These are phyloP conservation scores for Plasmodium knowlesi DNA, from an alignment of 169 alveolate genomes.

Conservation along the genomic window DNA sequence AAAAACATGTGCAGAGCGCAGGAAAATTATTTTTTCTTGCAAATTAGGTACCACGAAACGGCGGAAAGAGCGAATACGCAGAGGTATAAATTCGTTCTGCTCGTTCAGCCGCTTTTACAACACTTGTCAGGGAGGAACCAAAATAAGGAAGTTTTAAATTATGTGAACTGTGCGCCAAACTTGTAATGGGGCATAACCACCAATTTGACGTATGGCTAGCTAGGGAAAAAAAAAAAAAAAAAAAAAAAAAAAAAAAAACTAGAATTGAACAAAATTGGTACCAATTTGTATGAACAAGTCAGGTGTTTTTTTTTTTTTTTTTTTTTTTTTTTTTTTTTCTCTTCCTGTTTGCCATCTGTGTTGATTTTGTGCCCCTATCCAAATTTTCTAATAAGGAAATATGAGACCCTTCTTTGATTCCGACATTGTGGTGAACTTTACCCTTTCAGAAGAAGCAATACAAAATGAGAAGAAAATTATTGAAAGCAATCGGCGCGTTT, in stretches of 20 bases:
- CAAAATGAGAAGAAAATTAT: conserved; percentile 42
- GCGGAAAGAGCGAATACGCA: not conserved
- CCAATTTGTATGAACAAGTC: not conserved
- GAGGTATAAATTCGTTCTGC: not conserved
- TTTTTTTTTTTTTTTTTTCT: conserved; percentile 8
- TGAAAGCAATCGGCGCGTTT: conserved; percentile 49
- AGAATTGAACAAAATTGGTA: not conserved
- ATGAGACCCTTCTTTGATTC: conserved; percentile 74
- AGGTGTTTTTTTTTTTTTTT: conserved; percentile 18
- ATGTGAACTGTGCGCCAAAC: not conserved
- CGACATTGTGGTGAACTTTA: conserved; percentile 67
- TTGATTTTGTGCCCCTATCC: not conserved
- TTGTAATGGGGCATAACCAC: not conserved
- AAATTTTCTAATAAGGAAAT: not conserved
- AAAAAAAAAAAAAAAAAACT: not conserved
- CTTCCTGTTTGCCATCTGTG: not conserved
- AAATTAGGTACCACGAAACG: not conserved
- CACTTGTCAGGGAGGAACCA: not conserved
- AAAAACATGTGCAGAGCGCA: not conserved
- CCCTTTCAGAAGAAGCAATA: conserved; percentile 68
- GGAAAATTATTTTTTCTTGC: not conserved
- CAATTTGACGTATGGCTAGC: conserved; percentile 8
- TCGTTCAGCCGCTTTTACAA: not conserved
- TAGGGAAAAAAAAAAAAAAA: not conserved
- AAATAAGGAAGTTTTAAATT: not conserved